phyloP scores from a whole-genome alignment of 208 protist species.

The Entamoeba histolytica region DNA sequence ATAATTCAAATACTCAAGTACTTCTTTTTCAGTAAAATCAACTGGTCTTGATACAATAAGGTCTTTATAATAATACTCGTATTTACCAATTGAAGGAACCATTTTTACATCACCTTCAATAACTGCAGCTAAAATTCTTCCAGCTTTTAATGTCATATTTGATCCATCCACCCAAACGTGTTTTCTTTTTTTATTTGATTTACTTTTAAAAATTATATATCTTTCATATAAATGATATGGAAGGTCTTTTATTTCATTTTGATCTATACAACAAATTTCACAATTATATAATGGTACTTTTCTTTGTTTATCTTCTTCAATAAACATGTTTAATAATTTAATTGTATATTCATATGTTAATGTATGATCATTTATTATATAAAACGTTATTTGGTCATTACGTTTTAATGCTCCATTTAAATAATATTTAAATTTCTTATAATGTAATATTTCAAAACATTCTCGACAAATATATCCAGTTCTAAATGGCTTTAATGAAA shows the following conservation, averaged over 20 bases:
- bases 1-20: not conserved
- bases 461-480: not conserved
- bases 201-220: not conserved
- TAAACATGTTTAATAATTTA: not conserved
- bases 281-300: not conserved
- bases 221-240: not conserved
- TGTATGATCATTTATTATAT: not conserved
- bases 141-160: not conserved
- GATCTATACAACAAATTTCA: not conserved
- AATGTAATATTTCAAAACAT: not conserved
- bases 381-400: not conserved
- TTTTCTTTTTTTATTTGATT: not conserved
- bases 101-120: not conserved
- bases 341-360: not conserved
- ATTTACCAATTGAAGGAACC: not conserved
- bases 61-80: not conserved
- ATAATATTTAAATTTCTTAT: not conserved
- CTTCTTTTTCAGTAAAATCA: not conserved
- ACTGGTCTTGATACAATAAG: not conserved
- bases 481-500: not conserved
- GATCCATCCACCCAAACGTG: not conserved
- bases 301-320: not conserved
- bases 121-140: not conserved
- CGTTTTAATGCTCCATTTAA: not conserved
- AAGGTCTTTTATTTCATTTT: not conserved